These are phyloP conservation scores for Aspergillus sparsus DNA, from an alignment of 495 filamentous ascomycete species.

Conservation along the genomic window DNA sequence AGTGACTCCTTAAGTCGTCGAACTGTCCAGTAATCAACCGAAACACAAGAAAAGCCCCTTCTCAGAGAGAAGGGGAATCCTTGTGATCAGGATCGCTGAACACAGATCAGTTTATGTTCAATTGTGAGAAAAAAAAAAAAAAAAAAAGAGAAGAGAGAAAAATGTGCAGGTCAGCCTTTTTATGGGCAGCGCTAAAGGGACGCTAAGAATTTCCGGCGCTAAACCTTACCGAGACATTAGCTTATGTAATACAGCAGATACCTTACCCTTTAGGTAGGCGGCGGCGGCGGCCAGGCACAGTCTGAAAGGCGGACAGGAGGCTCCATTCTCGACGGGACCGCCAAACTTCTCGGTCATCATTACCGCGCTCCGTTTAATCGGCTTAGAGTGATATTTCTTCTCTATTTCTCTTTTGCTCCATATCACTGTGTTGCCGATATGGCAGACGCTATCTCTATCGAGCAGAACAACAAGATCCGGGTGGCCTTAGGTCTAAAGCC, in stretches of 20 bases:
- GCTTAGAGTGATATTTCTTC: neutral
- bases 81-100: conserved; percentile 66
- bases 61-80: conserved; percentile 40
- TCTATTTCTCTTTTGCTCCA: conserved; percentile 2
- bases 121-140: conserved; percentile 49
- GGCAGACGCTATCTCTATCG: conserved; percentile 81
- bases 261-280: neutral
- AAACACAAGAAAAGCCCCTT: conserved; percentile 47
- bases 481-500: conserved; percentile 87
- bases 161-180: conserved; percentile 26
- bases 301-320: neutral
- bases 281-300: neutral
- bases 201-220: conserved; percentile 29
- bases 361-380: neutral
- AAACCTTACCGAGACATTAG: conserved; percentile 31
- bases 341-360: neutral
- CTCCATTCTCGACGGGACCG: neutral
- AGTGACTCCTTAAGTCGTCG: conserved; percentile 83
- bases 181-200: conserved; percentile 31
- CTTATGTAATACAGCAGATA: conserved; percentile 23
- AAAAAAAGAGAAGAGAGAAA: conserved; percentile 19
- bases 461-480: conserved; percentile 93
- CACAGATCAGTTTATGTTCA: conserved; percentile 73
- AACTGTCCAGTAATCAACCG: conserved; percentile 82
- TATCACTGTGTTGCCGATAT: conserved; percentile 47